These are phyloP conservation scores for Pseudogymnoascus sp. DNA, from an alignment of 2,329 filamentous ascomycete genomes.

Conservation along the genomic window DNA sequence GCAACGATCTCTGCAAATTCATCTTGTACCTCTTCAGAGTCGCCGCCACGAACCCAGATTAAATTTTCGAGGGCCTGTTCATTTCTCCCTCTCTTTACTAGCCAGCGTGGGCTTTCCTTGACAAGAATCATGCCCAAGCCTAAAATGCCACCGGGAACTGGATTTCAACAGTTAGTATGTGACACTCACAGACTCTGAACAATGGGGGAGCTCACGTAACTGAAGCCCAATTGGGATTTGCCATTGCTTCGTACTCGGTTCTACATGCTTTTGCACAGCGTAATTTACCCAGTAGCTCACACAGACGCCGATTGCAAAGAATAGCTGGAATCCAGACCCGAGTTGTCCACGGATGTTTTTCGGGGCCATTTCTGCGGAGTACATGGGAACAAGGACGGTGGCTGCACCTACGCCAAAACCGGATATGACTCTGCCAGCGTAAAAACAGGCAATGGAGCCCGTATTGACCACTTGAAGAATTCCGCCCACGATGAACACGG, in stretches of 20 bases:
- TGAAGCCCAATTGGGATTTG: conserved; percentile 39
- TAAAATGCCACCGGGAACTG: conserved; percentile 38
- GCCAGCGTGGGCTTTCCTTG: conserved; percentile 43
- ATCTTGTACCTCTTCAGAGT: conserved; percentile 29
- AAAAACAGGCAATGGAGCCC: conserved; percentile 38
- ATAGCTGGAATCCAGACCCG: conserved; percentile 32
- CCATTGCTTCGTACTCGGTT: conserved; percentile 38
- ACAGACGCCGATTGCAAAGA: conserved; percentile 32
- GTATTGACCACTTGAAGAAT: conserved; percentile 42
- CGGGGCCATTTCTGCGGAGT: conserved; percentile 37
- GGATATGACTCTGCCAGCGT: conserved; percentile 40
- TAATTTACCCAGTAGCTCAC: conserved; percentile 40
- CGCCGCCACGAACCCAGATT: conserved; percentile 46
- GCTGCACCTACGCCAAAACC: conserved; percentile 41
- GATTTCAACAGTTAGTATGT: not conserved
- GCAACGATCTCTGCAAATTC: conserved; percentile 38
- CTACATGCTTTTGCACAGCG: conserved; percentile 35
- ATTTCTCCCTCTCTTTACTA: conserved; percentile 38
- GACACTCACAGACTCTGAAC: not conserved
- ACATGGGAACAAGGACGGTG: conserved; percentile 38
- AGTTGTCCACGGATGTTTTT: conserved; percentile 34
- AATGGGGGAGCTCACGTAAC: conserved; percentile 22
- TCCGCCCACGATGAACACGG: conserved; percentile 34
- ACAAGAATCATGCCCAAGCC: conserved; percentile 42
- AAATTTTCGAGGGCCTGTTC: conserved; percentile 42